These are phyloP conservation scores for Globisporangium paddicum DNA, from an alignment of 352 stramenopile species.

Conservation along the genomic window DNA sequence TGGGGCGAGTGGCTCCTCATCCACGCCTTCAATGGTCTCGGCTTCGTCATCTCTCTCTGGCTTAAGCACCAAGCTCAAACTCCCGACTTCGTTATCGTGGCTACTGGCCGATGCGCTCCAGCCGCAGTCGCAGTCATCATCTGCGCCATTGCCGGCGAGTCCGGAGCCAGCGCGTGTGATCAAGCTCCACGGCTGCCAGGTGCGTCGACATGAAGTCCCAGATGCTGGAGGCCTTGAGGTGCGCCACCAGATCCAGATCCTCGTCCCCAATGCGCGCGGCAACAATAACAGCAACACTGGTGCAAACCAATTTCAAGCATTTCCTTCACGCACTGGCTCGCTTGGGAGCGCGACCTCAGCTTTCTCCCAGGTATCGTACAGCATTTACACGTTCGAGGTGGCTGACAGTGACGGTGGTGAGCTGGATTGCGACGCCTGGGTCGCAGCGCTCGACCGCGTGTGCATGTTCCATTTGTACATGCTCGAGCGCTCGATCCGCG, in stretches of 20 bases:
- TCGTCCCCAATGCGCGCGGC: constrained; percentile 19
- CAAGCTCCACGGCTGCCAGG: constrained; percentile 48
- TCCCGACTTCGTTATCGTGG: constrained; percentile 50
- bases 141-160: neutral
- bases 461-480: constrained; percentile 44
- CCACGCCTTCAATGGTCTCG: neutral
- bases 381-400: constrained; percentile 40
- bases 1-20: neutral
- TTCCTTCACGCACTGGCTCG: neutral
- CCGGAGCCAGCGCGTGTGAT: constrained; percentile 21
- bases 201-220: constrained; percentile 21
- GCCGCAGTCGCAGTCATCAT: neutral
- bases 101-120: constrained; percentile 47
- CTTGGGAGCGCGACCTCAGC: neutral
- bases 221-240: neutral
- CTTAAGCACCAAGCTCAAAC: constrained; percentile 29
- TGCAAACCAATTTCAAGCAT: neutral
- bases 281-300: neutral
- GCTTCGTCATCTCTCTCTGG: constrained; percentile 10
- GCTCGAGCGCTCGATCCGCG: constrained; percentile 35
- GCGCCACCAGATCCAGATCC: constrained; percentile 32
- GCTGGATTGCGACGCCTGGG: constrained; percentile 25
- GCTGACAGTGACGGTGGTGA: constrained; percentile 4
- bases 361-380: constrained; percentile 17
- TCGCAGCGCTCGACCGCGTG: constrained; percentile 29